phyloP scores from a whole-genome alignment of 306 rosid genomes.

The Prunus campanulata region DNA sequence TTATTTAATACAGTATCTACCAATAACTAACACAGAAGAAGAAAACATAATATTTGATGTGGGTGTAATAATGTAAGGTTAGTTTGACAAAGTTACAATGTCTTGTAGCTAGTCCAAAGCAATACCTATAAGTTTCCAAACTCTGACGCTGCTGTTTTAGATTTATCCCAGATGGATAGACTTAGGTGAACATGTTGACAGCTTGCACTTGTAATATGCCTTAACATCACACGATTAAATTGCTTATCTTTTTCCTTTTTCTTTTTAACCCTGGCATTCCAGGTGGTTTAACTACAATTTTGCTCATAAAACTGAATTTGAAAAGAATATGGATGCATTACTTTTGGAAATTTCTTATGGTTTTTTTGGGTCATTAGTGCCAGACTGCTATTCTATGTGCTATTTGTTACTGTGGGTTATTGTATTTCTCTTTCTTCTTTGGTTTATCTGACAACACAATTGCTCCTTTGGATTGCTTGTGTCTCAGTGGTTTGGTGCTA shows the following conservation, averaged over 20 bases:
- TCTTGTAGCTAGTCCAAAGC: no score
- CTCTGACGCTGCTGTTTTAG: background rate
- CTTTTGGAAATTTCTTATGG: background rate
- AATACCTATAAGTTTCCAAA: background rate
- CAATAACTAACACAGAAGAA: background rate
- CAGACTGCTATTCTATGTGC: background rate
- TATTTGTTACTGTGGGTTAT: background rate
- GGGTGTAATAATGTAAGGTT: background rate
- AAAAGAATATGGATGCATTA: background rate
- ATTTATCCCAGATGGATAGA: background rate
- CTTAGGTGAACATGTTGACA: background rate
- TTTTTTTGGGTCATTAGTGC: background rate
- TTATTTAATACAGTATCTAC: background rate
- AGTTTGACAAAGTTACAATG: background rate
- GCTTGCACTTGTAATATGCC: background rate
- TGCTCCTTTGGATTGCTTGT: background rate
- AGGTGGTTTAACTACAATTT: background rate
- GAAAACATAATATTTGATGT: background rate
- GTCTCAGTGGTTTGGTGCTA: background rate
- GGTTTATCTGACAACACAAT: background rate
- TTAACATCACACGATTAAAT: background rate
- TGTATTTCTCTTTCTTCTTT: background rate
- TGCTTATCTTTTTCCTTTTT: background rate
- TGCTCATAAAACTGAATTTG: background rate
- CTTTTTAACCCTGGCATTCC: background rate